Evolutionary conservation across 139 green algal species (phyloP), one percentile per base, ranked within the genome.

Genomic region (Diplosphaera chodatii): DNA sequence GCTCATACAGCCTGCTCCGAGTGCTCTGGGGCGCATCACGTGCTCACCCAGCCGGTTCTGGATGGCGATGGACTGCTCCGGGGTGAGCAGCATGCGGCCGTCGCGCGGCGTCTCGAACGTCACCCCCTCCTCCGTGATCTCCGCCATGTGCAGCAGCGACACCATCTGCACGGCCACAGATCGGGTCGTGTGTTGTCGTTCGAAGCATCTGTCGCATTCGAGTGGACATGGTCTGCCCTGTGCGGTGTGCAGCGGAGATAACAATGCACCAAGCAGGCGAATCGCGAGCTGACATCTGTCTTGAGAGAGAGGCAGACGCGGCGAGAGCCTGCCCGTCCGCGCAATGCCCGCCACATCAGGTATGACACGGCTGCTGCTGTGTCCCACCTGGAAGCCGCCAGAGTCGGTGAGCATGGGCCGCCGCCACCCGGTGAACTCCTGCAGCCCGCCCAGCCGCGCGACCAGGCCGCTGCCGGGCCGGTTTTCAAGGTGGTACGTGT

Each of bases 61-160:
- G 68, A 98, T 93, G 21, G 76, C 75, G 1, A 98, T 97, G 56
- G 86, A 95, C 75, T 95, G 77, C 83, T 98, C 94, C 0, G 94
- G 94, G 18, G 94, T 98, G 23, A 98, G 87, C 81, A 97, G 79
- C 91, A 97, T 96, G 31, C 64, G 74, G 33, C 94, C 94, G 73
- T 98, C 91, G 25, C 90, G 64, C 21, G 91, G 91, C 10, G 81
- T 90, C 71, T 90, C 83, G 73, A 96, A 96, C 15, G 82, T 88
- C 4, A 98, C 94, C 22, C 94, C 94, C 56, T 95, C 83, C 79
- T 97, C 92, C 18, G 85, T 97, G 75, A 97, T 97, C 68, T 96
- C 86, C 4, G 91, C 89, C 56, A 95, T 74, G 74, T 97, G 87
- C 48, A 96, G 84, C 70, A 97, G 82, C 3, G 87, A 96, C 64